These are phyloP conservation scores for Polychytrium aggregatum DNA, from an alignment of 192 early-diverging fungal genomes.

Conservation along the genomic window DNA sequence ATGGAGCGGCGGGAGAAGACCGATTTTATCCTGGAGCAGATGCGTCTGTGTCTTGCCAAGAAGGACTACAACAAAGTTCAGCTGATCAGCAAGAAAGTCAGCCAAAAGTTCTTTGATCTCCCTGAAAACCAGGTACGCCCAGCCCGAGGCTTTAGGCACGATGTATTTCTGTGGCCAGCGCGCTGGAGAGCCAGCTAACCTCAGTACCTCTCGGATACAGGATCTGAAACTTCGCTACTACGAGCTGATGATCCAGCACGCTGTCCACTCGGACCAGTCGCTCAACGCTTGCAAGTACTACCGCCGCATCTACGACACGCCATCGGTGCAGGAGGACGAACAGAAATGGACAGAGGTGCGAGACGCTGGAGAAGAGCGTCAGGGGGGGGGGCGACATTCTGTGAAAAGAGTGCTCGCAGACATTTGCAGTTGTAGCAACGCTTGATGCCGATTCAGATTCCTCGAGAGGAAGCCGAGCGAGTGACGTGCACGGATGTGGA, in stretches of 20 bases:
- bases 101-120: constrained; percentile 84
- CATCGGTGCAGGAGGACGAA: constrained; percentile 66
- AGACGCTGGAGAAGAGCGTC: neutral
- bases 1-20: constrained; percentile 99
- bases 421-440: too few relatives aligned
- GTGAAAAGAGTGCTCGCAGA: too few relatives aligned
- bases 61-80: constrained; percentile 83
- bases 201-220: constrained; percentile 17
- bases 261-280: constrained; percentile 81
- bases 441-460: too few relatives aligned
- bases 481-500: too few relatives aligned
- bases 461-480: too few relatives aligned
- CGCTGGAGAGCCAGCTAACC: neutral
- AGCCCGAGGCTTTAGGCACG: too few relatives aligned
- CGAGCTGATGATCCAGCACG: constrained; percentile 90
- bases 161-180: too few relatives aligned
- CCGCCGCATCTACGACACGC: constrained; percentile 80
- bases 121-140: constrained; percentile 61
- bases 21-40: constrained; percentile 97
- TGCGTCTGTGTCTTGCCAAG: constrained; percentile 89
- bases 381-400: too few relatives aligned
- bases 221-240: constrained; percentile 95
- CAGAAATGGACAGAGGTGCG: constrained; percentile 58
- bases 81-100: constrained; percentile 94
- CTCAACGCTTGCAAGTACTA: constrained; percentile 89